These are phyloP conservation scores for Porcisia deanei DNA, from an alignment of 208 protist genomes.

Conservation along the genomic window DNA sequence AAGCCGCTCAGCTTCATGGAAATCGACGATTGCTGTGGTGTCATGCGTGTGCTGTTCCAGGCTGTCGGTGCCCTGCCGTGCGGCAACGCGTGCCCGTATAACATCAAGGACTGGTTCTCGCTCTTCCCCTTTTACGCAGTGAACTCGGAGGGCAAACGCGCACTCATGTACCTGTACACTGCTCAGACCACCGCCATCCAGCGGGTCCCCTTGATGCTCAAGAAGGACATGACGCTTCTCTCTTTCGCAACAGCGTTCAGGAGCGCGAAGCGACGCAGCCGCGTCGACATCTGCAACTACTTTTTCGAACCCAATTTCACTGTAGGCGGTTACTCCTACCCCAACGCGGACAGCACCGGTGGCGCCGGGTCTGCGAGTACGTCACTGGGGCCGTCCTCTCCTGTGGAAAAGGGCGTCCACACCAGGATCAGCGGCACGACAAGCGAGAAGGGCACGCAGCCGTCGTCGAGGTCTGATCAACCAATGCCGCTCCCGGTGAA, in stretches of 20 bases:
- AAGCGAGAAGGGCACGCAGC: neutral
- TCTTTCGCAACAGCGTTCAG: slow-evolving; percentile 29
- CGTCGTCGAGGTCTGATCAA: neutral
- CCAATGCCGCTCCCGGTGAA: neutral
- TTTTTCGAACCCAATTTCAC: slow-evolving; percentile 38
- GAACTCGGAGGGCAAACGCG: slow-evolving; percentile 58
- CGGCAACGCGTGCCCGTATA: slow-evolving; percentile 41
- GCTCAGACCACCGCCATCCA: slow-evolving; percentile 29
- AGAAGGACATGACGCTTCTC: slow-evolving; percentile 46
- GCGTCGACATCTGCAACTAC: slow-evolving; percentile 37
- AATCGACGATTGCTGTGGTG: slow-evolving; percentile 42
- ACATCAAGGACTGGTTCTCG: slow-evolving; percentile 51
- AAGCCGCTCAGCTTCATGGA: slow-evolving; percentile 43
- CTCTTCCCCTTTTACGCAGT: slow-evolving; percentile 68
- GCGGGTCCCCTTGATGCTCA: slow-evolving; percentile 35
- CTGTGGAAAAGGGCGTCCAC: too few species aligned
- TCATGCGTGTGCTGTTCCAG: slow-evolving; percentile 59
- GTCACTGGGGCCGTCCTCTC: too few species aligned
- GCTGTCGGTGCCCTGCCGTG: slow-evolving; percentile 55
- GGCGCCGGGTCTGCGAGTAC: too few species aligned
- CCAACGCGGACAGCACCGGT: neutral
- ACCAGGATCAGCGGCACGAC: neutral
- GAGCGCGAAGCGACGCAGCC: slow-evolving; percentile 14
- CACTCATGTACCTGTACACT: slow-evolving; percentile 55
- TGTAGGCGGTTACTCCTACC: slow-evolving; percentile 11